Conservation (phyloP, 139 green algal genomes). For the Mychonastes homosphaera region DNA sequence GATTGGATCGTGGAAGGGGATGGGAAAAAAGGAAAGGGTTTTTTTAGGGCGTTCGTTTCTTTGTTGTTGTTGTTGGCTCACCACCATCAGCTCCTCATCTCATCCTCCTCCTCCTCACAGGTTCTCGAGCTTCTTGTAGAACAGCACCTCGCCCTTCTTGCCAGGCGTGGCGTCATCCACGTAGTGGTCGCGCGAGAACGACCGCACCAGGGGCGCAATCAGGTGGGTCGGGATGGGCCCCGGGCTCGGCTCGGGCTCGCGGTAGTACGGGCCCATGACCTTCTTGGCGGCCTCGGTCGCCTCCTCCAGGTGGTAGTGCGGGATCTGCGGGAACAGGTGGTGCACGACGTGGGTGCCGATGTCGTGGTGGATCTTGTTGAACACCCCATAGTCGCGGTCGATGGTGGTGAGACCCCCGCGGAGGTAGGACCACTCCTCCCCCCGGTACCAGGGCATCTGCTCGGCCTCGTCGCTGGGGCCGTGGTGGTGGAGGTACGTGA, state of each 20-base stretch:
- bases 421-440: slow-evolving; percentile 93
- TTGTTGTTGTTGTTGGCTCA: background rate
- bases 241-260: slow-evolving; percentile 55
- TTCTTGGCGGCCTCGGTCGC: slow-evolving; percentile 83
- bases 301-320: slow-evolving; percentile 86
- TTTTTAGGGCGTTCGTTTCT: background rate
- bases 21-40: background rate
- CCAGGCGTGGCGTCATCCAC: slow-evolving; percentile 62
- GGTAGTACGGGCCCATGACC: slow-evolving; percentile 79
- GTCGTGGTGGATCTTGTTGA: slow-evolving; percentile 96
- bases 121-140: slow-evolving; percentile 51
- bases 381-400: slow-evolving; percentile 91
- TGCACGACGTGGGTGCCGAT: slow-evolving; percentile 94
- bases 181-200: slow-evolving; percentile 76
- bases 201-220: slow-evolving; percentile 54
- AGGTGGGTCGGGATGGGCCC: slow-evolving; percentile 73
- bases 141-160: slow-evolving; percentile 86
- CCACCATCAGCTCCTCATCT: background rate
- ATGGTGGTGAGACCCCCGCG: slow-evolving; percentile 82
- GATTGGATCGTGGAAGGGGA: background rate
- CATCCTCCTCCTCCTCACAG: background rate
- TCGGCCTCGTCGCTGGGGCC: slow-evolving; percentile 53
- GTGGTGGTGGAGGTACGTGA: slow-evolving; percentile 96
- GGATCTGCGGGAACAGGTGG: slow-evolving; percentile 59
- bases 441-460: slow-evolving; percentile 91